These are phyloP conservation scores for Sutorius eximius DNA, from an alignment of 1,284 basidiomycete species.

Conservation along the genomic window DNA sequence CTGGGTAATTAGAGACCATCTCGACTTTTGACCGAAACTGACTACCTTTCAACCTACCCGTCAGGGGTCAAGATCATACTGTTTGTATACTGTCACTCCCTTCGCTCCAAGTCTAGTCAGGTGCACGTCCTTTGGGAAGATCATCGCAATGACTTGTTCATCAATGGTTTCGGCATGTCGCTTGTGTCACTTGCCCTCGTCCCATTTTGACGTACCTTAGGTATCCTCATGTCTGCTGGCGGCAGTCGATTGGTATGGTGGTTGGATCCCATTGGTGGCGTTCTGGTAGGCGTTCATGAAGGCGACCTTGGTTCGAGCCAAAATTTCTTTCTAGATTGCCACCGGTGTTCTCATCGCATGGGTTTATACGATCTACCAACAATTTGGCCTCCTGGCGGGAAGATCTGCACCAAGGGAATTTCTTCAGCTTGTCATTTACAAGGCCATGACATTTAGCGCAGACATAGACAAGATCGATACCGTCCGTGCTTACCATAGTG, in stretches of 20 bases:
- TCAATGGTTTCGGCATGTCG: constrained; percentile 70
- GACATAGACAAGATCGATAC: constrained; percentile 89
- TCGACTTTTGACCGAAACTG: not conserved
- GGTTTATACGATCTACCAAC: constrained; percentile 70
- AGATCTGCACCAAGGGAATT: constrained; percentile 91
- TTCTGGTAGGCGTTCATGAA: constrained; percentile 53
- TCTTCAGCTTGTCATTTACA: constrained; percentile 89
- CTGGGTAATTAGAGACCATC: constrained; percentile 52
- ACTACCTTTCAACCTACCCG: constrained; percentile 5
- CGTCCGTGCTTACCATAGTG: constrained; percentile 84
- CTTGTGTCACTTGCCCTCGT: constrained; percentile 1
- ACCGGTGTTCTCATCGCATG: constrained; percentile 81
- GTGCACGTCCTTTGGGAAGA: constrained; percentile 95
- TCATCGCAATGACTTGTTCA: constrained; percentile 87
- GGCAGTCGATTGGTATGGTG: constrained; percentile 88
- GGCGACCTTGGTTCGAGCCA: constrained; percentile 4
- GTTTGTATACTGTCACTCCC: constrained; percentile 84
- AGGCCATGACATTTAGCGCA: constrained; percentile 84
- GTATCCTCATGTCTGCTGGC: constrained; percentile 87
- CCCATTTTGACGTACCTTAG: constrained; percentile 38
- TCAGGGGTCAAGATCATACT: constrained; percentile 81
- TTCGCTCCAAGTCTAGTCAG: constrained; percentile 82
- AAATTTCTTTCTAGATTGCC: constrained; percentile 58
- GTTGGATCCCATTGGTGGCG: constrained; percentile 80
- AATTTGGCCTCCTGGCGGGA: constrained; percentile 89